A percentile compares a stretch with the other conserved stretches of the same genome.
Conservation (phyloP, 306 rosid species). For the Aeschynomene evenia region DNA sequence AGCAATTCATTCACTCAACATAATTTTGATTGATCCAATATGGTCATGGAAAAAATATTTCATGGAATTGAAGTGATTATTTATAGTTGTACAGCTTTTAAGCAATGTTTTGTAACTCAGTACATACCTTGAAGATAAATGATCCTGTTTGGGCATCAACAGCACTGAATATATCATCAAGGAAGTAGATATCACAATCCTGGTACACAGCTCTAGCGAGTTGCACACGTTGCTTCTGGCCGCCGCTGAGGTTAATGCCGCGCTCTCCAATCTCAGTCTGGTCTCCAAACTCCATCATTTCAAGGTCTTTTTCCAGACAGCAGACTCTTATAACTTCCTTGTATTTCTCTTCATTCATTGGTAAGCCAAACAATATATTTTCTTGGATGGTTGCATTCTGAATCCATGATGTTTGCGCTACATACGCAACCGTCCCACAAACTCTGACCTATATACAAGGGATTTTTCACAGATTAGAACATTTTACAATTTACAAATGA, state of each 20-base stretch:
- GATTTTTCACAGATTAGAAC: not conserved
- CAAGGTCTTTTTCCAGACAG: conserved; percentile 79
- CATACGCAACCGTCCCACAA: conserved; percentile 73
- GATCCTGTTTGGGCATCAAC: conserved; percentile 96
- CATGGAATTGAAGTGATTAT: not conserved
- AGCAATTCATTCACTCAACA: not conserved
- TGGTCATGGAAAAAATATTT: not conserved
- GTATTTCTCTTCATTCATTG: conserved; percentile 63
- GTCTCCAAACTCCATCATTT: conserved; percentile 83
- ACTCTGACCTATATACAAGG: conserved; percentile 58
- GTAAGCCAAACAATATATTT: conserved; percentile 72
- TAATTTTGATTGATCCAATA: not conserved
- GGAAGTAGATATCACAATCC: conserved; percentile 78
- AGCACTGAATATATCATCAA: conserved; percentile 89
- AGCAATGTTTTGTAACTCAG: not conserved
- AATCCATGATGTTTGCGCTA: conserved; percentile 94
- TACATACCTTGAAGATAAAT: conserved; percentile 70
- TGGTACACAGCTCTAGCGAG: conserved; percentile 90
- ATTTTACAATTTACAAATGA: not conserved
- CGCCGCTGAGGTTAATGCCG: conserved; percentile 91
- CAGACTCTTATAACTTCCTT: conserved; percentile 64
- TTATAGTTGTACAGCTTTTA: not conserved
- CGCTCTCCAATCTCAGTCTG: conserved; percentile 91
- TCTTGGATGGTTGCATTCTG: conserved; percentile 86
- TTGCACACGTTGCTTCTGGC: conserved; percentile 88